These are phyloP conservation scores for Phytophthora cryptogea DNA, from an alignment of 352 stramenopile genomes.

Conservation along the genomic window DNA sequence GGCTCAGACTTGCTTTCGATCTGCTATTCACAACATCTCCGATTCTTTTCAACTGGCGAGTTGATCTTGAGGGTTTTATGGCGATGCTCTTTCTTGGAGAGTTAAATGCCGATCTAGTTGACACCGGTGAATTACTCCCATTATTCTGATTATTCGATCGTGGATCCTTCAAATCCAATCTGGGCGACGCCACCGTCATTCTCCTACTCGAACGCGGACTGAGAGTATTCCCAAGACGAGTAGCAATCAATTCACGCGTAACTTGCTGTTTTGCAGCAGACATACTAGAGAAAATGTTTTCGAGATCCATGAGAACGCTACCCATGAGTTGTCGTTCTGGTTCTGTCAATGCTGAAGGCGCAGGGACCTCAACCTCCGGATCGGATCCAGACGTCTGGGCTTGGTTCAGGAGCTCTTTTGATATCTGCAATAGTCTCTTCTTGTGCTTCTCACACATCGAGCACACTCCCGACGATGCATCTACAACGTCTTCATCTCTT, in stretches of 20 bases:
- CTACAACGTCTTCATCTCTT: slow-evolving; percentile 6
- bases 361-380: slow-evolving; percentile 17
- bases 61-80: slow-evolving; percentile 11
- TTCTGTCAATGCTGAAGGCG: slow-evolving; percentile 30
- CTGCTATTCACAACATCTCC: background rate
- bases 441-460: slow-evolving; percentile 60
- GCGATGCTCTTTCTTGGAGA: slow-evolving; percentile 19
- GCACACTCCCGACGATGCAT: slow-evolving; percentile 24
- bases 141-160: slow-evolving; percentile 8
- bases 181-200: slow-evolving; percentile 5
- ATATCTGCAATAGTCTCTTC: slow-evolving; percentile 53
- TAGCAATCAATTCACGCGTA: slow-evolving; percentile 31
- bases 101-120: slow-evolving; percentile 1
- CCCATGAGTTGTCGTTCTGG: slow-evolving; percentile 44
- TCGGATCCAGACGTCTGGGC: background rate
- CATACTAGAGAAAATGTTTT: slow-evolving; percentile 50
- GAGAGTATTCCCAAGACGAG: slow-evolving; percentile 15
- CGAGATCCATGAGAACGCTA: slow-evolving; percentile 49
- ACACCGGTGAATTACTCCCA: slow-evolving; percentile 4
- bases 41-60: slow-evolving; percentile 16
- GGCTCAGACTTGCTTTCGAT: slow-evolving; percentile 1
- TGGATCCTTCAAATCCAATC: background rate
- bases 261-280: slow-evolving; percentile 38
- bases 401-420: slow-evolving; percentile 38
- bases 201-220: slow-evolving; percentile 1